These are phyloP conservation scores for Candolleomyces aberdarensis DNA, from an alignment of 768 basidiomycete genomes.

Conservation along the genomic window DNA sequence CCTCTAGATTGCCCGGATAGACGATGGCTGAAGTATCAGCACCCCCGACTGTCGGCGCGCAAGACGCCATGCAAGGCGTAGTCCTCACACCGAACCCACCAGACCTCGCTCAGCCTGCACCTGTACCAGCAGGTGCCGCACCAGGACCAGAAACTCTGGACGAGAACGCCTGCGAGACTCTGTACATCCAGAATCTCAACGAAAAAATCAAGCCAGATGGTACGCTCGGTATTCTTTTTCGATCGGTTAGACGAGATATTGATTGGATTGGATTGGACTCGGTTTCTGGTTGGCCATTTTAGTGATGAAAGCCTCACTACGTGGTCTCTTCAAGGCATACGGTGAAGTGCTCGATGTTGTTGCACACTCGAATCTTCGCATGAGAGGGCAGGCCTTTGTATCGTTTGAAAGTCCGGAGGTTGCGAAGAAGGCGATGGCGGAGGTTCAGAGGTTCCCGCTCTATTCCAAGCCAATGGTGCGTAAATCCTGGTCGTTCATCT, in stretches of 20 bases:
- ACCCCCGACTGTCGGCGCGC: background rate
- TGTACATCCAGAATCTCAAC: conserved; percentile 96
- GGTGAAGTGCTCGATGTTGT: conserved; percentile 94
- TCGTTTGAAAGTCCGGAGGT: conserved; percentile 71
- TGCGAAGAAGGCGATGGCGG: conserved; percentile 68
- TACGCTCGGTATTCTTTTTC: conserved; percentile 21
- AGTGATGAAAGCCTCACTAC: conserved; percentile 89
- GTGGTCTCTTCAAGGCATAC: conserved; percentile 89
- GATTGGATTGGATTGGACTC: conserved; percentile 1
- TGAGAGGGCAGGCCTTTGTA: conserved; percentile 99
- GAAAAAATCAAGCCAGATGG: conserved; percentile 88
- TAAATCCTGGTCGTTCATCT: conserved; percentile 1
- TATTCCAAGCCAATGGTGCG: conserved; percentile 96
- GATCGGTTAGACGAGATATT: background rate
- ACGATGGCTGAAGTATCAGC: background rate
- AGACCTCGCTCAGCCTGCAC: background rate
- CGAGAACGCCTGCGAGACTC: conserved; percentile 71
- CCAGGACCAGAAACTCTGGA: conserved; percentile 17
- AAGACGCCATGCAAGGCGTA: conserved; percentile 4
- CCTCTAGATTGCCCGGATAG: background rate
- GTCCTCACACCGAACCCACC: background rate
- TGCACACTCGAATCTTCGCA: conserved; percentile 90
- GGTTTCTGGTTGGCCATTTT: conserved; percentile 8
- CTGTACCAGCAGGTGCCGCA: background rate
- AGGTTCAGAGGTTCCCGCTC: conserved; percentile 90